A percentile compares a stretch with the other conserved stretches of the same genome.
Evolutionary conservation across 2,329 filamentous ascomycete species (phyloP).

Genomic region (Colletotrichum tabaci): DNA sequence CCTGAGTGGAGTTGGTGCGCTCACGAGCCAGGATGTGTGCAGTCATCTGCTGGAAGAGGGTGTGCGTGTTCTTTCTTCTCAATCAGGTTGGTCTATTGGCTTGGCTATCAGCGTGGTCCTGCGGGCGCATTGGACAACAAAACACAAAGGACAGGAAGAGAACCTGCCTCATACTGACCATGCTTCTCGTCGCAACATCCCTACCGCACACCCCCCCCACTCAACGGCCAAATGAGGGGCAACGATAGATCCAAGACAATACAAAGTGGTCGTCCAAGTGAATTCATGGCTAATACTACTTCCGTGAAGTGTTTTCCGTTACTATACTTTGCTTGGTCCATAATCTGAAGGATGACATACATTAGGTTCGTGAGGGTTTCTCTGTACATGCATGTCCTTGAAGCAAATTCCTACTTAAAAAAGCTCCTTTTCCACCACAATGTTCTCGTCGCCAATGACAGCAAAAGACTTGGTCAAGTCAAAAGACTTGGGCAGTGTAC

Average conservation of each 20-base stretch:
- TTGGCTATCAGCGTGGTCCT: not conserved
- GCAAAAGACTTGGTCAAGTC: not conserved
- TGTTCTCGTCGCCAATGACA: constrained; percentile 11
- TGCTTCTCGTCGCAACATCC: not conserved
- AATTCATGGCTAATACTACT: not conserved
- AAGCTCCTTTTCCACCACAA: constrained; percentile 9
- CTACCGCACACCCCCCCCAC: not conserved
- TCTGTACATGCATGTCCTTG: not conserved
- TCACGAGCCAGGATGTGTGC: not conserved
- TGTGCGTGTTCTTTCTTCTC: not conserved
- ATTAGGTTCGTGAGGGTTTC: not conserved
- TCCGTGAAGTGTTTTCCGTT: not conserved
- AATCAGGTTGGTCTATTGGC: constrained; percentile 3
- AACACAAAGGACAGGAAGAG: not conserved
- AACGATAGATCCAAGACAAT: not conserved
- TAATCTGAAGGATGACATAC: not conserved
- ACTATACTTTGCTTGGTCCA: not conserved
- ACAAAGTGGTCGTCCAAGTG: not conserved
- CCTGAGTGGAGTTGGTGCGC: not conserved
- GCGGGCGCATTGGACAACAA: not conserved
- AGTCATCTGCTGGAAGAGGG: not conserved
- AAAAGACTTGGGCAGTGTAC: not conserved
- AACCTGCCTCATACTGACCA: not conserved
- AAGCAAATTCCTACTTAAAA: not conserved
- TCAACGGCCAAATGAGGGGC: not conserved